Percentiles rank a stretch among this genome's conserved stretches.
phyloP scores from a whole-genome alignment of 2,329 filamentous ascomycete species.

The Scopulariopsis brevicaulis region DNA sequence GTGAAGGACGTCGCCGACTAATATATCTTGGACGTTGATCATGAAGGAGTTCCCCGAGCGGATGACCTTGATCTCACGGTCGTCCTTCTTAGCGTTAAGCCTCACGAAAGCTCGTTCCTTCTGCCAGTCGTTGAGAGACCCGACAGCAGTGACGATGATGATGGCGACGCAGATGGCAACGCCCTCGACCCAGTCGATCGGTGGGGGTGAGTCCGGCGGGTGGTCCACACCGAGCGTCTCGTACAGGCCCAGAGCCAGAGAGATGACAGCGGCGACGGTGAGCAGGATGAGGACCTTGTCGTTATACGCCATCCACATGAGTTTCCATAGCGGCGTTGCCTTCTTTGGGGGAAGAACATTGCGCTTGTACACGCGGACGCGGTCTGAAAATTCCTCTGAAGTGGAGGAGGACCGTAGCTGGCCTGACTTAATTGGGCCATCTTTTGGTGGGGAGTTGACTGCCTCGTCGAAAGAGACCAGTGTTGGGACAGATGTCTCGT shows the following conservation, averaged over 20 bases:
- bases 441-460: background rate
- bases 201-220: background rate
- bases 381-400: conserved; percentile 28
- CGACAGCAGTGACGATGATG: conserved; percentile 35
- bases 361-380: conserved; percentile 46
- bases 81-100: conserved; percentile 43
- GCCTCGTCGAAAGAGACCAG: background rate
- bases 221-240: conserved; percentile 43
- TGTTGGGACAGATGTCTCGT: conserved; percentile 22
- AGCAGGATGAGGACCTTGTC: conserved; percentile 63
- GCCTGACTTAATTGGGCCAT: background rate
- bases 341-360: conserved; percentile 51
- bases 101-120: conserved; percentile 54
- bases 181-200: conserved; percentile 15
- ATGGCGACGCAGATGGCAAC: conserved; percentile 8
- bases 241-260: conserved; percentile 58
- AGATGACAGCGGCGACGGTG: conserved; percentile 56
- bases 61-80: conserved; percentile 53
- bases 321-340: conserved; percentile 38
- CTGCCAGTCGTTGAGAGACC: conserved; percentile 55
- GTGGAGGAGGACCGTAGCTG: background rate
- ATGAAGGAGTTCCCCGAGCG: conserved; percentile 53
- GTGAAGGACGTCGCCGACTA: conserved; percentile 59
- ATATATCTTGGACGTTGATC: conserved; percentile 53
- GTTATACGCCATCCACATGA: conserved; percentile 61